A percentile compares a stretch with the other conserved stretches of the same genome.
Conservation (phyloP, 768 basidiomycete genomes). For the Solioccasus polychromus region DNA sequence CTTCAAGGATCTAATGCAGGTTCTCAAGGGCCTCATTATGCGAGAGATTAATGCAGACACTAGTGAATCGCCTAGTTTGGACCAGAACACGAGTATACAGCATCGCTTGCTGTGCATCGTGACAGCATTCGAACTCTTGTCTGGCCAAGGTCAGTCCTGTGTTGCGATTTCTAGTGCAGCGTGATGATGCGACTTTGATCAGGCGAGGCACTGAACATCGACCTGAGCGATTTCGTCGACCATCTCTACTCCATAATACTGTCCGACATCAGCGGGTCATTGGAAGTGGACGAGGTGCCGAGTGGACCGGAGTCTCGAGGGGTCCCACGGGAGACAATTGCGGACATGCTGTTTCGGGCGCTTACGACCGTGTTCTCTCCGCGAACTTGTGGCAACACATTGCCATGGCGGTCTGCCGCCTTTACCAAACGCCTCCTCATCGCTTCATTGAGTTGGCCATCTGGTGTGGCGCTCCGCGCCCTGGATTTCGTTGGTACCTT, state of each 20-base stretch:
- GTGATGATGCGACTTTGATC: conserved; percentile 4
- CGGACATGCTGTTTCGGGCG: conserved; percentile 84
- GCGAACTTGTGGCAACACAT: conserved; percentile 51
- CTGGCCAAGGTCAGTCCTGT: conserved; percentile 76
- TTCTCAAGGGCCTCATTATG: conserved; percentile 73
- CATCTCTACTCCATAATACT: conserved; percentile 81
- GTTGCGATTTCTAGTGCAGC: conserved; percentile 8
- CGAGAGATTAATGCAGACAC: conserved; percentile 43
- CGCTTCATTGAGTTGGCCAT: conserved; percentile 79
- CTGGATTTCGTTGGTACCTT: conserved; percentile 73
- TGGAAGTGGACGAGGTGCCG: conserved; percentile 58
- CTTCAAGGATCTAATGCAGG: conserved; percentile 91
- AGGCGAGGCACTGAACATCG: conserved; percentile 98
- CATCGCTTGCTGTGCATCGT: conserved; percentile 81
- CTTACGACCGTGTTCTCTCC: conserved; percentile 81
- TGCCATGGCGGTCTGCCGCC: conserved; percentile 79
- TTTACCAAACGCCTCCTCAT: conserved; percentile 91
- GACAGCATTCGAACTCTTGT: conserved; percentile 95
- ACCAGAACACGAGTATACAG: conserved; percentile 43
- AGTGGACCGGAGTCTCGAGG: conserved; percentile 25
- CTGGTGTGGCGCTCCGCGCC: conserved; percentile 58
- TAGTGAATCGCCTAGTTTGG: conserved; percentile 26
- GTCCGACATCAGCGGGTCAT: conserved; percentile 63
- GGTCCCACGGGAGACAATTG: conserved; percentile 36
- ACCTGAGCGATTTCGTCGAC: conserved; percentile 84